Base-by-base conservation (phyloP, 73 alveolate genomes). In the Paramecium caudatum region DNA sequence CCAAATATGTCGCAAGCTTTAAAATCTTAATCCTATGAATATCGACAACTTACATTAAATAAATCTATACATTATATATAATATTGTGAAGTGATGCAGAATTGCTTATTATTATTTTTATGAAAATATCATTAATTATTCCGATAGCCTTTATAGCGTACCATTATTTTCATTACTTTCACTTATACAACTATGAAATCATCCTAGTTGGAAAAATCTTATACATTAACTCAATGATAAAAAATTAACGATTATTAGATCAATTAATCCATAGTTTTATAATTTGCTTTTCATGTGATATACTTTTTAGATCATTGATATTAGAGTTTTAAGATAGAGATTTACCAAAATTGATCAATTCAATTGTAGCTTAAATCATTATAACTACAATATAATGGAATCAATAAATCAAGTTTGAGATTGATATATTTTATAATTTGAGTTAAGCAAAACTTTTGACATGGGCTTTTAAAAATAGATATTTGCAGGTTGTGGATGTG, bases 321-420 rank as follows among this genome's bases (percentile, higher is more conserved):
- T 19, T 27, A 8, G 46, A 74, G 43, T 74, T 21, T 45, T n/a
- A 74, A 41, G 88, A 74, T 21, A 16, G 21, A 3, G 69, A 74
- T 74, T 37, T 74, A 15, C 88, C 88, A 27, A 74, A 74, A 74
- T 74, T 74, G 4, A 39, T 74, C 1, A 74, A 74, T 13, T 74
- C 69, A 16, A 74, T 74, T 3, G 17, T 74, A 41, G 43, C 46
- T 5, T 43, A 45, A 5, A 41, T 74, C 39, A 6, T 74, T 41
- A 27, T 74, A 7, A 41, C 69, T 36, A 16, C 13, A 7, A 0
- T 74, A 2, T 36, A 65, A 65, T 65, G 55, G 83, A 30, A 65
- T 25, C 21, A 1, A 32, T 13, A 1, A 2, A 10, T 74, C 16
- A 9, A 8, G 17, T 74, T 74, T 4, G 8, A 39, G 27, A 19